These are phyloP conservation scores for Allium sativum DNA, from an alignment of 106 monocot genomes.

Conservation along the genomic window DNA sequence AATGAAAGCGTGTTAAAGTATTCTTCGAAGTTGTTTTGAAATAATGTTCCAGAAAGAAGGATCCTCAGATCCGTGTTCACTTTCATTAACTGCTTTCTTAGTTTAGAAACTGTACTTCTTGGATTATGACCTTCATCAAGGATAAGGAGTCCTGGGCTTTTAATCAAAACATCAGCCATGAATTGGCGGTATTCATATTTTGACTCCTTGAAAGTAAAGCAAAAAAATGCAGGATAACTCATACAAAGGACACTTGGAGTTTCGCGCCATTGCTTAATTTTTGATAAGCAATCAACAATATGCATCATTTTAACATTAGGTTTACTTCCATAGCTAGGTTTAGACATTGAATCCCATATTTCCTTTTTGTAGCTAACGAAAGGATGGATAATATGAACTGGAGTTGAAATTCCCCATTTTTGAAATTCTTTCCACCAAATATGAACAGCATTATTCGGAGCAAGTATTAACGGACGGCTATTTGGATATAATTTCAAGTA, in stretches of 20 bases:
- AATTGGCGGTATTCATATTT: constrained; percentile 25
- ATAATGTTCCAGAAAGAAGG: constrained; percentile 63
- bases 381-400: constrained; percentile 36
- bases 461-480: constrained; percentile 55
- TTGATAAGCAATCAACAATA: constrained; percentile 39
- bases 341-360: constrained; percentile 8
- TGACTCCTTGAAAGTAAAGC: constrained; percentile 26
- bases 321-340: constrained; percentile 1
- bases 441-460: constrained; percentile 51
- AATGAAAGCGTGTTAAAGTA: constrained; percentile 69
- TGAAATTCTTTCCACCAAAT: constrained; percentile 61
- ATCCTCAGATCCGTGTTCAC: constrained; percentile 56
- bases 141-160: constrained; percentile 54
- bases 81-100: constrained; percentile 53
- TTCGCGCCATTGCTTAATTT: constrained; percentile 59
- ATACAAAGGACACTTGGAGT: constrained; percentile 48
- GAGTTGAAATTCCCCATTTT: constrained; percentile 58
- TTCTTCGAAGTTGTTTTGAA: constrained; percentile 84
- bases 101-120: constrained; percentile 57
- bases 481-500: constrained; percentile 41
- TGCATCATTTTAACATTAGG: constrained; percentile 32
- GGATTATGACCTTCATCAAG: constrained; percentile 84
- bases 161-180: constrained; percentile 36
- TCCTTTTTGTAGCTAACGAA: constrained; percentile 20
- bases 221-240: constrained; percentile 58